These are phyloP conservation scores for Lodderomyces pseudojiufengensis DNA, from an alignment of 1,139 yeast species.

Conservation along the genomic window DNA sequence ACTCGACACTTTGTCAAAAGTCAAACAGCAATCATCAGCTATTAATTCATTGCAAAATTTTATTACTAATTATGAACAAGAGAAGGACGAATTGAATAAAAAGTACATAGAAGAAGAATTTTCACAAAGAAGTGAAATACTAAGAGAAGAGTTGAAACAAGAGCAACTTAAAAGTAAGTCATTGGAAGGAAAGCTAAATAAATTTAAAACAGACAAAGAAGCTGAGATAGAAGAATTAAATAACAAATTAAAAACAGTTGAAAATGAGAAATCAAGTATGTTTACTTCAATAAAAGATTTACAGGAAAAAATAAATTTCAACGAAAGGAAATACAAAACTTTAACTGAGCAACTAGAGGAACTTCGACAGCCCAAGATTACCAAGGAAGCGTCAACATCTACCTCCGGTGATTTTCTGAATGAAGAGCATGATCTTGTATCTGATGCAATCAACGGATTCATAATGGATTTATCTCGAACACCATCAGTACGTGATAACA, in stretches of 20 bases:
- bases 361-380: neutral
- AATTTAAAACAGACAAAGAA: conserved; percentile 18
- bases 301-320: conserved; percentile 22
- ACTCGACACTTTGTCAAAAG: conserved; percentile 26
- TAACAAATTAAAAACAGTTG: conserved; percentile 16
- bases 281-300: conserved; percentile 38
- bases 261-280: conserved; percentile 18
- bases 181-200: conserved; percentile 18
- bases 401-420: neutral
- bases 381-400: conserved; percentile 1
- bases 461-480: conserved; percentile 13
- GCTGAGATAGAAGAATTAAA: conserved; percentile 19
- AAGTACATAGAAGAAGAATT: conserved; percentile 24
- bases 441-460: conserved; percentile 13
- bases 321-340: conserved; percentile 2
- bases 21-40: conserved; percentile 37
- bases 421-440: conserved; percentile 6
- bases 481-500: conserved; percentile 12
- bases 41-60: conserved; percentile 30
- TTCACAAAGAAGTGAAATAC: conserved; percentile 17
- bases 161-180: conserved; percentile 20
- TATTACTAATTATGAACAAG: conserved; percentile 25
- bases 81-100: conserved; percentile 28
- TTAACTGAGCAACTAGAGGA: neutral
- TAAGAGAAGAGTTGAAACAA: conserved; percentile 20